A percentile compares a stretch with the other conserved stretches of the same genome.
Conservation (phyloP, 2,329 filamentous ascomycete genomes). For the Colletotrichum camelliae region DNA sequence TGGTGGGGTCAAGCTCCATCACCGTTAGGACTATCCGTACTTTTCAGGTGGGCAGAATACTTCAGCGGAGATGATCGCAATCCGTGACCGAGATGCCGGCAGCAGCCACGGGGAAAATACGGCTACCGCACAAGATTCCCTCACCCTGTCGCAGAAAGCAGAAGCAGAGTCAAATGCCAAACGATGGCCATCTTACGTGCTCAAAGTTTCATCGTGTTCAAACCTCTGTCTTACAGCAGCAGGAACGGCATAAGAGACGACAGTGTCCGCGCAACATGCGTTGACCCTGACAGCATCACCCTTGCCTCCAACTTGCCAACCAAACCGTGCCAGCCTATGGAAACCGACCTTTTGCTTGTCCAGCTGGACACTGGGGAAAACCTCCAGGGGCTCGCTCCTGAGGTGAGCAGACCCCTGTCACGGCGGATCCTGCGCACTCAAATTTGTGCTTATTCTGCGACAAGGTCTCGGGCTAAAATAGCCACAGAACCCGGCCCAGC, state of each 20-base stretch:
- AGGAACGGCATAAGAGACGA: not conserved
- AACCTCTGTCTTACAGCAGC: not conserved
- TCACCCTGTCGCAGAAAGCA: not conserved
- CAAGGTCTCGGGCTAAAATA: constrained; percentile 18
- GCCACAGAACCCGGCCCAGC: constrained; percentile 6
- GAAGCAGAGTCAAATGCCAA: not conserved
- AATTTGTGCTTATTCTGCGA: constrained; percentile 14
- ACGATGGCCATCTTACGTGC: not conserved
- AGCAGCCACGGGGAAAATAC: not conserved
- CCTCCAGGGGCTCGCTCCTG: not conserved
- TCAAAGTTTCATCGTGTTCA: not conserved
- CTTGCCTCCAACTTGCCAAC: not conserved
- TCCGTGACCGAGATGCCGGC: constrained; percentile 14
- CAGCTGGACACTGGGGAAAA: not conserved
- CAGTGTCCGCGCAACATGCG: not conserved
- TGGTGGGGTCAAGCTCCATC: constrained; percentile 11
- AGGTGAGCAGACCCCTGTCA: not conserved
- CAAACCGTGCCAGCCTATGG: not conserved
- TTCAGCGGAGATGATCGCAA: constrained; percentile 18
- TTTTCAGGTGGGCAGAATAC: constrained; percentile 4
- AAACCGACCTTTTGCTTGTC: not conserved
- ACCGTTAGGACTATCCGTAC: not conserved
- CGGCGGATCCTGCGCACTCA: constrained; percentile 1
- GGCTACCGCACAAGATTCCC: not conserved
- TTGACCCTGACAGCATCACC: not conserved